Base-by-base conservation (phyloP, 306 rosid species). In the Vigna mungo region DNA sequence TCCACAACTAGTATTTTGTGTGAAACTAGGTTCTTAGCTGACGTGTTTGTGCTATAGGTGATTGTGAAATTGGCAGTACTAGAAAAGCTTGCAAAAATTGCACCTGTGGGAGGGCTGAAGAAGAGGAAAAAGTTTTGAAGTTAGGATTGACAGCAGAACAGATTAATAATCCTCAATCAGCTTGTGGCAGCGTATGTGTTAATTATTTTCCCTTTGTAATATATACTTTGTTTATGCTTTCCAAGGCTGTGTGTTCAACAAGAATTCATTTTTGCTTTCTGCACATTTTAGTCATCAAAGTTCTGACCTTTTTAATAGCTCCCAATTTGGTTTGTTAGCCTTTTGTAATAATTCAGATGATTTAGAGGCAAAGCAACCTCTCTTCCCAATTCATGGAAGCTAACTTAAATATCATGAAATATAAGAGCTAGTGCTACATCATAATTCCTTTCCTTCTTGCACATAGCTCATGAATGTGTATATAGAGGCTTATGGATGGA, bases 71-170 rank as follows among this genome's bases (percentile, higher is more conserved):
- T 55, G 91, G 99, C 79, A 86, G 89, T 62, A 90, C 96, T 5
- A 95, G 90, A 80, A 95, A 92, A 86, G 99, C 99, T 75, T 95
- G 99, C 89, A 95, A 86, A 87, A 92, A 89, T 78, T 95, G 97
- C 89, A 72, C 51, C 6, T 95, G 98, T 79, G 98, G 98, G 78
- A 89, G 96, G 82, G 97, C 97, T 37, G 97, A 90, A 85, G 97
- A 39, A 68, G 99, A 95, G 84, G 87, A 95, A 79, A 86, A 88
- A 89, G 90, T 86, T 56, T 78, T 91, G 84, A 93, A 95, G 84
- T 60, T 95, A 64, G 91, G 83, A 81, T 83, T 88, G 47, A 89
- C 96, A 11, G 77, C 88, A 14, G 99, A 95, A 76, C 89, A 88
- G 80, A 82, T 90, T 70, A 66, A 80, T 81, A 92, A 92, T 81